Base-by-base conservation (phyloP, 371 early-diverging fungal genomes). In the Circinella umbellata region DNA sequence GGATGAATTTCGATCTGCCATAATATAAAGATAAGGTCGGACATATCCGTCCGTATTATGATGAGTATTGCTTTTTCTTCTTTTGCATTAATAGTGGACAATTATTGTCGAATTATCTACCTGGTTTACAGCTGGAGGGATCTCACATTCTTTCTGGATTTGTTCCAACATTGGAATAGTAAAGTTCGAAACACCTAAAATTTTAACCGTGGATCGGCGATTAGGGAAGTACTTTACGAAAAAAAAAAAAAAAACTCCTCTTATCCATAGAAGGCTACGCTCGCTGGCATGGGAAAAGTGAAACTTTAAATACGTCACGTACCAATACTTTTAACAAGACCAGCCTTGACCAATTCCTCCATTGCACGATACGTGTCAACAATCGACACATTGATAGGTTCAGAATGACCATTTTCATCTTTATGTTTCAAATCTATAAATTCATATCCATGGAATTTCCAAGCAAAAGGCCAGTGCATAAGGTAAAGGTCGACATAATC, bases 401-500 rank as follows among this genome's bases (percentile, higher is more conserved):
- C 57, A 27, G 77, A 64, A 27, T 75, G 72, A 54, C 66, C 67
- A 13, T 77, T 71, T 14, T 73, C 77, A 54, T 69, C 69, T 35
- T 65, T 38, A 6, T 72, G 64, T 6, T 14, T 34, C 48, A 74
- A 66, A 15, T 73, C 61, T n/a, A 66, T 53, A 39, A 20, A 68
- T 36, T 79, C 80, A 34, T 73, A 83, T 13, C 81, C 77, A 27
- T 49, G 67, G 69, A 81, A 81, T 37, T 76, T 64, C 77, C 77
- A 78, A 27, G 80, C 78, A n/a, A 80, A 63, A 4, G 83, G 76
- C 78, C 75, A 78, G 47, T 84, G 80, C 74, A 98, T 92, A 73
- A 98, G 80, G 75, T 96, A 96, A 64, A 97, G 71, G 75, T 99
- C 99, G 35, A 98, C 73, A 74, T 98, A 98, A 37, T 94, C 91